A percentile compares a stretch with the other conserved stretches of the same genome.
Conservation (phyloP, 441 rosid species). For the Codiaeum variegatum region DNA sequence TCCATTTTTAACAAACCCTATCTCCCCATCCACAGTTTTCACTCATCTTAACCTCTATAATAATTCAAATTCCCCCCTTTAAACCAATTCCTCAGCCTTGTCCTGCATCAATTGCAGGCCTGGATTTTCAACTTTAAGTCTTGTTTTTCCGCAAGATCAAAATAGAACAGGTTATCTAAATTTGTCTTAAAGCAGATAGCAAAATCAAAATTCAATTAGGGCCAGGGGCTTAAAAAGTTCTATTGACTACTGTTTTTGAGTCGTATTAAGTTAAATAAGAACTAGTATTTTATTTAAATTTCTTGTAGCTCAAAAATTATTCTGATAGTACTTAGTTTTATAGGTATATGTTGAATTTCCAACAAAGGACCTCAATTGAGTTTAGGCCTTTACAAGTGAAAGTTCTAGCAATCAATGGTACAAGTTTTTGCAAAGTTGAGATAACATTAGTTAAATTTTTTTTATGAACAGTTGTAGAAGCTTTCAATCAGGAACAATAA, state of each 20-base stretch:
- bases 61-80: no score
- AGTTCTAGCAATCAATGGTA: not conserved
- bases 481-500: not conserved
- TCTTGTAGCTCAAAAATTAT: not conserved
- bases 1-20: no score
- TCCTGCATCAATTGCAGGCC: no score
- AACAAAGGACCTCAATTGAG: not conserved
- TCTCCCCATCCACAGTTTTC: no score
- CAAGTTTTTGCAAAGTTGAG: not conserved
- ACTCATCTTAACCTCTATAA: no score
- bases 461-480: not conserved
- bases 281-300: not conserved
- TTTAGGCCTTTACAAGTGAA: not conserved
- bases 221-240: not conserved
- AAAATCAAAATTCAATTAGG: not conserved
- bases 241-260: not conserved
- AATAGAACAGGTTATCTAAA: no score
- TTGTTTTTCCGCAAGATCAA: no score
- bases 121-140: no score
- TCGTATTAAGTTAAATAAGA: not conserved
- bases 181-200: no score
- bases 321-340: not conserved
- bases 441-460: not conserved
- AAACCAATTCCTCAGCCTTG: no score
- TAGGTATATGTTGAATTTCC: not conserved